Evolutionary conservation across 345 rosid species (phyloP).

Genomic region (Psidium guajava): DNA sequence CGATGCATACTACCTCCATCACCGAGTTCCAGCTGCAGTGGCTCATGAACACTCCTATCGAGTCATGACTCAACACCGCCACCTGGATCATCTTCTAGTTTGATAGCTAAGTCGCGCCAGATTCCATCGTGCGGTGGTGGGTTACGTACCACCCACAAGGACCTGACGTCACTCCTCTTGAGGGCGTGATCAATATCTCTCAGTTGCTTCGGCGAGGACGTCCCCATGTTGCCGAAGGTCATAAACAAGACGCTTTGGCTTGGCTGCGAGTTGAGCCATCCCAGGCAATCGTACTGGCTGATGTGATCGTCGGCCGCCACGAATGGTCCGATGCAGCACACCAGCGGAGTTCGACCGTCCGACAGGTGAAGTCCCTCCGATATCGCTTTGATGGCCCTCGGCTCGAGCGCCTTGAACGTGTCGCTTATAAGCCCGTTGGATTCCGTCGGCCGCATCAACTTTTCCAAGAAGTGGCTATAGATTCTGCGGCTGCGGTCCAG

Average conservation of each 20-base stretch:
- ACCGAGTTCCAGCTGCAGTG: conserved; percentile 42
- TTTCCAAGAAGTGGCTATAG: conserved; percentile 1
- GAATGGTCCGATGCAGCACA: conserved; percentile 29
- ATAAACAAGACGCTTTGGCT: conserved; percentile 18
- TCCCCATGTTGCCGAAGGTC: conserved; percentile 23
- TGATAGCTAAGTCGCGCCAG: background rate
- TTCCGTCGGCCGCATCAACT: background rate
- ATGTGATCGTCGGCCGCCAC: background rate
- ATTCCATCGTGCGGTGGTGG: conserved; percentile 4
- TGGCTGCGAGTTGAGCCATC: conserved; percentile 21
- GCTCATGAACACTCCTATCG: conserved; percentile 28
- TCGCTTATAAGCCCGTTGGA: conserved; percentile 11
- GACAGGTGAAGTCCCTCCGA: conserved; percentile 14
- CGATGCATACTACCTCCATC: conserved; percentile 19
- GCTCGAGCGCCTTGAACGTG: conserved; percentile 16
- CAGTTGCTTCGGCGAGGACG: conserved; percentile 10
- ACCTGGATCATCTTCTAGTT: background rate
- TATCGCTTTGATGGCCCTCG: conserved; percentile 4
- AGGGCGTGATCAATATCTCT: conserved; percentile 22
- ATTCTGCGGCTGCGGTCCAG: conserved; percentile 5
- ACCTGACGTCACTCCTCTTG: conserved; percentile 19
- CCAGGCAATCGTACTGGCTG: conserved; percentile 5
- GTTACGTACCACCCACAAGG: conserved; percentile 26
- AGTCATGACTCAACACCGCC: conserved; percentile 12
- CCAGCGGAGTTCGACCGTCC: conserved; percentile 3